Evolutionary conservation across 2,329 filamentous ascomycete species (phyloP), one percentile per base, ranked within the genome.

Genomic region (Chrysosporium queenslandicum): DNA sequence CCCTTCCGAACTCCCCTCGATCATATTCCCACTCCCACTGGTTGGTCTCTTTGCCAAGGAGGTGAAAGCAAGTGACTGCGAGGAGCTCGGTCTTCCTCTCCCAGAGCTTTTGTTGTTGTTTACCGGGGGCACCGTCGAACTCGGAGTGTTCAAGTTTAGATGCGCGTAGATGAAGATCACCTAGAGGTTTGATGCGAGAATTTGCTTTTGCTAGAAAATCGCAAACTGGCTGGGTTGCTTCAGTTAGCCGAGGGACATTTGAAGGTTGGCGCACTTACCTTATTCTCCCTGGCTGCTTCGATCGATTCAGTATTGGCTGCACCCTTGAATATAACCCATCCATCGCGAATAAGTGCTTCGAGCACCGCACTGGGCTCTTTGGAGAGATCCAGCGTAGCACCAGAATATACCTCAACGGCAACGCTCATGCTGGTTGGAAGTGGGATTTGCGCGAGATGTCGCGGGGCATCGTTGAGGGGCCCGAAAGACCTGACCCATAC

Each of bases 11-110:
- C 8, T 23, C 16, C 5, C 34, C 27, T 30, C 40, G 12, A 37
- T 46, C 34, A 32, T 48, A 53, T 27, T 53, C 27, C 20, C 32
- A 53, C 36, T 47, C 21, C 20, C 37, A 53, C 14, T 49, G 34
- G 16, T 49, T 53, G 32, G 37, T 41, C n/a, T 53, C 36, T 42
- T 53, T 47, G 20, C 23, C 25, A 39, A 34, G 46, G 34, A 49
- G 45, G 40, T 53, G 25, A 41, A 47, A 53, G 18, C 41, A 29
- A 53, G 43, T 42, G 21, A 53, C 34, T 1, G n/a, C 34, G 43
- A 53, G 43, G 29, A 49, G n/a, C 18, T 53, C 51, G 29, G 37
- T 29, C 39, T 49, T 53, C 8, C 18, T 48, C 4, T 41, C 45
- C 36, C 20, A 32, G 29, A 48, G 36, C 14, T 40, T 40, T 14